Evolutionary conservation across 1,284 basidiomycete genomes (phyloP).

Genomic region (Spongispora temasekensis): DNA sequence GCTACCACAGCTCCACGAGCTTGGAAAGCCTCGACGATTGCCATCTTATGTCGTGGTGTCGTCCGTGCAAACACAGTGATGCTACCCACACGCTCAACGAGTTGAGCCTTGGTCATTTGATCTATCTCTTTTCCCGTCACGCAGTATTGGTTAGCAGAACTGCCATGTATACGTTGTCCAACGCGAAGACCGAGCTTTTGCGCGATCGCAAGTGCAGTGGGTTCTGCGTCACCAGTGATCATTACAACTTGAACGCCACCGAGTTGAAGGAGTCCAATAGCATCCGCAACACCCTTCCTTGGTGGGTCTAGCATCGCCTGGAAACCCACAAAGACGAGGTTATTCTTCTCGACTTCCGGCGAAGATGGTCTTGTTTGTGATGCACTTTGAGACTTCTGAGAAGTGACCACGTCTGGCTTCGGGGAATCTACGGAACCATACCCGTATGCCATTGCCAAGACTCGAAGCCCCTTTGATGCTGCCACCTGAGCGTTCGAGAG

Average conservation of each 20-base stretch:
- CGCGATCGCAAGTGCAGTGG: constrained; percentile 90
- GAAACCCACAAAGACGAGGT: constrained; percentile 89
- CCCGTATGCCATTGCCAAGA: constrained; percentile 91
- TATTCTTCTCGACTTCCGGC: constrained; percentile 49
- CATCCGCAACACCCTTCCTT: constrained; percentile 88
- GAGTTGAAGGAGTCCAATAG: constrained; percentile 76
- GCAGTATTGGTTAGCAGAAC: constrained; percentile 36
- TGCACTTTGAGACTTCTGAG: constrained; percentile 12
- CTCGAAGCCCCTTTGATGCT: constrained; percentile 77
- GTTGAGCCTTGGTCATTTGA: constrained; percentile 74
- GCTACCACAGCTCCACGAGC: constrained; percentile 87
- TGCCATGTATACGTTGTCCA: constrained; percentile 29
- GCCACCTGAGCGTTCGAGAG: constrained; percentile 68
- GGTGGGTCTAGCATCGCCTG: constrained; percentile 97
- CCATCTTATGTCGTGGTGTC: constrained; percentile 97
- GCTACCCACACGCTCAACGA: constrained; percentile 80
- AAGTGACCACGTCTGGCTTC: constrained; percentile 28
- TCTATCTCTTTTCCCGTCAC: constrained; percentile 91
- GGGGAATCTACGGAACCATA: constrained; percentile 56
- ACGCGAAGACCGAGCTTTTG: constrained; percentile 83
- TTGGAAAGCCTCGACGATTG: constrained; percentile 93
- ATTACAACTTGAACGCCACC: constrained; percentile 96
- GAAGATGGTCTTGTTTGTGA: constrained; percentile 29
- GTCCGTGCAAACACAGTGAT: constrained; percentile 94
- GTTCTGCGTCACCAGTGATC: constrained; percentile 96